A percentile compares a stretch with the other conserved stretches of the same genome.
Evolutionary conservation across 2,329 filamentous ascomycete species (phyloP).

Genomic region (Xylaria multiplex): DNA sequence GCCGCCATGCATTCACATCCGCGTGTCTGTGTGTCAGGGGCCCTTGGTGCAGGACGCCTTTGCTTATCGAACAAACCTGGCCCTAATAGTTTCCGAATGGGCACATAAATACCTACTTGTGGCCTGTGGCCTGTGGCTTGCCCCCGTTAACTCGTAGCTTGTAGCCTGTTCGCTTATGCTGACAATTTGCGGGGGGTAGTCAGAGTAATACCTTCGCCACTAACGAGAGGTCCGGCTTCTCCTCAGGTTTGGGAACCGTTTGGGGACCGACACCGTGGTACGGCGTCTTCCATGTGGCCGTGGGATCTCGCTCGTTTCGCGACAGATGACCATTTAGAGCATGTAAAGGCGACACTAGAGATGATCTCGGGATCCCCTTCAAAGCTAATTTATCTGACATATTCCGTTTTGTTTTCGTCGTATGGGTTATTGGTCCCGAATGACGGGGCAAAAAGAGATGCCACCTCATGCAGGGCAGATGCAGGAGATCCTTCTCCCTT

Average conservation of each 20-base stretch:
- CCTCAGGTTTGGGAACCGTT: conserved; percentile 12
- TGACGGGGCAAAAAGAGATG: conserved; percentile 19
- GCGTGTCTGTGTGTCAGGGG: conserved; percentile 8
- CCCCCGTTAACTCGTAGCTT: background rate
- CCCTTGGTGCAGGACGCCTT: conserved; percentile 26
- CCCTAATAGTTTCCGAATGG: conserved; percentile 15
- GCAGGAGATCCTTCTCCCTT: conserved; percentile 24
- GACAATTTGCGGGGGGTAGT: conserved; percentile 26
- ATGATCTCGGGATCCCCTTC: conserved; percentile 16
- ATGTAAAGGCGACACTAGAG: conserved; percentile 24
- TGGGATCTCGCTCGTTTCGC: conserved; percentile 15
- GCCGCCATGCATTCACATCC: conserved; percentile 21
- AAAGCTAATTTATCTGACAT: conserved; percentile 29
- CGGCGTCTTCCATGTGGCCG: conserved; percentile 25
- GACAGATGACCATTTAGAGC: conserved; percentile 22
- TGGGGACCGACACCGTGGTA: conserved; percentile 29
- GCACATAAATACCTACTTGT: conserved; percentile 1
- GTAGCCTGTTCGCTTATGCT: conserved; percentile 15
- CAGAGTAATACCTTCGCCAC: conserved; percentile 13
- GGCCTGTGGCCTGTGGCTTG: too few relatives aligned
- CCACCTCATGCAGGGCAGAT: conserved; percentile 34
- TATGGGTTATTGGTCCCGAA: conserved; percentile 24
- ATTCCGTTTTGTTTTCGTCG: conserved; percentile 38
- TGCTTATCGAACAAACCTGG: conserved; percentile 26
- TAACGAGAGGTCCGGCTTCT: conserved; percentile 8